phyloP scores from a whole-genome alignment of 768 basidiomycete species.

The Pulveroboletus sp. region DNA sequence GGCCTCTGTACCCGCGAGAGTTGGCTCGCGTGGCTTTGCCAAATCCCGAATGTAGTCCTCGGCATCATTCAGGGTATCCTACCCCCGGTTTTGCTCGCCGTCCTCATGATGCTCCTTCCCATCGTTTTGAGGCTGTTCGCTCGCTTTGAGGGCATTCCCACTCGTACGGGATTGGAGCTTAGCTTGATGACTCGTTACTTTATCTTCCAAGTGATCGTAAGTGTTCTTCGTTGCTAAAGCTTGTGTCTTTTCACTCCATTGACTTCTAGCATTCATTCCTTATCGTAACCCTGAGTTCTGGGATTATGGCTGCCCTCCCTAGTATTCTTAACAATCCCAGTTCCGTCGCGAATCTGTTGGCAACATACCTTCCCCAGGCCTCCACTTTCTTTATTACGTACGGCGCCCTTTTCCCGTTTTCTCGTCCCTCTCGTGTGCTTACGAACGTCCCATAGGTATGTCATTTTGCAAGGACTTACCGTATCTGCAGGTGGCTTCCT shows the following conservation, averaged over 20 bases:
- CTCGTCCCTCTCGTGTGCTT: not conserved
- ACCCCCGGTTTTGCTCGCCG: constrained; percentile 80
- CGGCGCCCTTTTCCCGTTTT: constrained; percentile 11
- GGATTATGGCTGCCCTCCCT: constrained; percentile 70
- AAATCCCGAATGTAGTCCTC: constrained; percentile 55
- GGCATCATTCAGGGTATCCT: constrained; percentile 89
- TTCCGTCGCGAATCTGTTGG: constrained; percentile 66
- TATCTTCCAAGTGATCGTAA: constrained; percentile 85
- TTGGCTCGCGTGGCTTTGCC: constrained; percentile 87
- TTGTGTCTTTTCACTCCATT: not conserved
- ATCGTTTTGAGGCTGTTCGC: constrained; percentile 79
- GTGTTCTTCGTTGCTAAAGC: constrained; percentile 29
- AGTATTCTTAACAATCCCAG: constrained; percentile 62
- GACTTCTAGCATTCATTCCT: constrained; percentile 82
- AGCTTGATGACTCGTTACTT: constrained; percentile 91
- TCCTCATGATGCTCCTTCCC: constrained; percentile 88
- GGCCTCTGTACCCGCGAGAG: constrained; percentile 56
- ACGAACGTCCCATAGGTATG: constrained; percentile 45
- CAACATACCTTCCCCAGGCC: constrained; percentile 72
- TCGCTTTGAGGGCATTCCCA: constrained; percentile 87
- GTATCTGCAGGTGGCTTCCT: constrained; percentile 79
- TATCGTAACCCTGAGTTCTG: constrained; percentile 80
- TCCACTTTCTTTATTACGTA: constrained; percentile 91
- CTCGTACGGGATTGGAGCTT: constrained; percentile 76
- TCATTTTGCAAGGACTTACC: constrained; percentile 76